phyloP scores from a whole-genome alignment of 345 rosid genomes.

The Salix suchowensis region DNA sequence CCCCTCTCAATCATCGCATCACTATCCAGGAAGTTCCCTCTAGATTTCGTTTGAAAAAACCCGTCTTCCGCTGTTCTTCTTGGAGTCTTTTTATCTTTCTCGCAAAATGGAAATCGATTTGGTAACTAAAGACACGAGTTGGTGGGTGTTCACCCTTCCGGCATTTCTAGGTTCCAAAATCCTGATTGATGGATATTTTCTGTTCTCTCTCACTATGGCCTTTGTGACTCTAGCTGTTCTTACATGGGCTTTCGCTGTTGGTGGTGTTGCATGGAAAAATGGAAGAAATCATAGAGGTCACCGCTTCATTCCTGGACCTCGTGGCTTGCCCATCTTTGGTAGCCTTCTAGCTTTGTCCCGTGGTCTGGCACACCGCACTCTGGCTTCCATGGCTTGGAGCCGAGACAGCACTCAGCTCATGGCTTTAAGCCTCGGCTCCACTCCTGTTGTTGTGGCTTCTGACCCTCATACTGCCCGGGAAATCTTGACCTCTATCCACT shows the following conservation, averaged over 20 bases:
- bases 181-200: conserved; percentile 25
- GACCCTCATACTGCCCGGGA: conserved; percentile 65
- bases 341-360: conserved; percentile 59
- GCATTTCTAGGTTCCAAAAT: conserved; percentile 42
- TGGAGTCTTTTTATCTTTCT: background rate
- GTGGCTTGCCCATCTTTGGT: conserved; percentile 74
- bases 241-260: conserved; percentile 55
- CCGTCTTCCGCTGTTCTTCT: background rate
- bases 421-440: conserved; percentile 82
- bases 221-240: conserved; percentile 33
- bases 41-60: no score
- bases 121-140: conserved; percentile 41
- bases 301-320: conserved; percentile 56
- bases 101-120: conserved; percentile 18
- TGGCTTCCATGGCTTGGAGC: conserved; percentile 60
- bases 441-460: conserved; percentile 67
- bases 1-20: no score
- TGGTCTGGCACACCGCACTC: conserved; percentile 62
- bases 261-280: conserved; percentile 70
- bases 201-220: conserved; percentile 37
- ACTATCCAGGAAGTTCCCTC: background rate
- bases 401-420: conserved; percentile 45
- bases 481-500: conserved; percentile 58
- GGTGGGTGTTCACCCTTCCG: conserved; percentile 63
- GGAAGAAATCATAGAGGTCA: conserved; percentile 47